phyloP scores from a whole-genome alignment of 495 filamentous ascomycete genomes.

The Poronia punctata region DNA sequence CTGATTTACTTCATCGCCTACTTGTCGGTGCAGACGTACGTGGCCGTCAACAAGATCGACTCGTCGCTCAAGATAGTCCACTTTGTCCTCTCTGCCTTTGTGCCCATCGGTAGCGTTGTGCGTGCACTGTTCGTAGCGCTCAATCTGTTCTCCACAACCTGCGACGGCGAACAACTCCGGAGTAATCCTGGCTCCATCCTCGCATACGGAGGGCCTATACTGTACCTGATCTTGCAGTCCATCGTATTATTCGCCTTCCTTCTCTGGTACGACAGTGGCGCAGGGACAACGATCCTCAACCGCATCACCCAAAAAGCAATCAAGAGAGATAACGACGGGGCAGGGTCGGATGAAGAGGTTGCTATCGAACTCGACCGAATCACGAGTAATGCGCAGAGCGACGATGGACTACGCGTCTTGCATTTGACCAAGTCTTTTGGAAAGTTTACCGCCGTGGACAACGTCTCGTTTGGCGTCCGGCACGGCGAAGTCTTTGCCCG shows the following conservation, averaged over 20 bases:
- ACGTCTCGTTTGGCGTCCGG: conserved; percentile 73
- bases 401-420: conserved; percentile 63
- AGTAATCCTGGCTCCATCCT: conserved; percentile 62
- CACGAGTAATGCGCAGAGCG: conserved; percentile 31
- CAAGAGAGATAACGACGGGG: conserved; percentile 15
- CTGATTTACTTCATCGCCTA: conserved; percentile 73
- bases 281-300: conserved; percentile 41
- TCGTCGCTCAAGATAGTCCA: conserved; percentile 52
- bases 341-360: conserved; percentile 38
- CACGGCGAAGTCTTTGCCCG: conserved; percentile 70
- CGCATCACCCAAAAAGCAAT: conserved; percentile 30
- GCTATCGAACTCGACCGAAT: conserved; percentile 39
- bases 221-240: conserved; percentile 61
- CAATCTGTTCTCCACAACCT: conserved; percentile 70
- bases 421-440: conserved; percentile 73
- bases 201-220: conserved; percentile 66
- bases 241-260: conserved; percentile 54
- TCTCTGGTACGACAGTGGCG: conserved; percentile 64
- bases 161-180: conserved; percentile 53
- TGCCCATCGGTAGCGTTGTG: conserved; percentile 61
- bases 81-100: conserved; percentile 59
- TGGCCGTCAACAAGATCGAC: conserved; percentile 54
- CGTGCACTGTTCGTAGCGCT: conserved; percentile 65
- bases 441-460: conserved; percentile 63
- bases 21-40: conserved; percentile 60